Evolutionary conservation across 139 green algal genomes (phyloP), one percentile per base, ranked within the genome.

Genomic region (Micractinium sp.): DNA sequence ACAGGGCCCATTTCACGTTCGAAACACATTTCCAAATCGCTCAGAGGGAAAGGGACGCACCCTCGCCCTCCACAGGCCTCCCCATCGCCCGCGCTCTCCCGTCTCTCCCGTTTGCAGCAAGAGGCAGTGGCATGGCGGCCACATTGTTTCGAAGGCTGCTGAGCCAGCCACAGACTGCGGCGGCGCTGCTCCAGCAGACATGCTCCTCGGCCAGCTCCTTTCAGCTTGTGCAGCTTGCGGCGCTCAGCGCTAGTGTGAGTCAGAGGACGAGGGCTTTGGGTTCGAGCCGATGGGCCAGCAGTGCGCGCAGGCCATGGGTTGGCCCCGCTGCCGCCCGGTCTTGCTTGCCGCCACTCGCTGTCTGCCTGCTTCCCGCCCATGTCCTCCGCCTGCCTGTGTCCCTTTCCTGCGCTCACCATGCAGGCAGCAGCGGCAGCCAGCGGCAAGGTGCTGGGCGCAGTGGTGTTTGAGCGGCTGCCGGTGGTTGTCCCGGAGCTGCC

Each of bases 401-500:
- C n/a, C n/a, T n/a, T 73, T 20, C 63, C 20, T 20, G 14, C 23
- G 63, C 63, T 73, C 23, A 29, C 25, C 13, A 25, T 63, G 87
- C 63, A 81, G 78, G 78, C 87, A 22, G 67, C 87, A 22, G 78
- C 87, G 29, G 41, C 79, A 2, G 38, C 60, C 0, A 61, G 35
- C 9, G 77, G 86, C 47, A 90, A 74, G 80, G 56, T 93, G 36
- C 27, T 87, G 3, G 87, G 83, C 3, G 90, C 86, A 2, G 91
- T 82, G 36, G 85, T 93, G 4, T 69, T 94, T 16, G 92, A 94
- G 76, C 79, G 92, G n/a, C 90, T 94, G 25, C 92, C 92, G 14
- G 88, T 92, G 33, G 56, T 92, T 4, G 29, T 82, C 16, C 91
- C 91, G 0, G 23, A 61, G 39, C 31, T 38, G 22, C 90, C 91